These are phyloP conservation scores for Pezicula carpinea DNA, from an alignment of 2,329 filamentous ascomycete species.

Conservation along the genomic window DNA sequence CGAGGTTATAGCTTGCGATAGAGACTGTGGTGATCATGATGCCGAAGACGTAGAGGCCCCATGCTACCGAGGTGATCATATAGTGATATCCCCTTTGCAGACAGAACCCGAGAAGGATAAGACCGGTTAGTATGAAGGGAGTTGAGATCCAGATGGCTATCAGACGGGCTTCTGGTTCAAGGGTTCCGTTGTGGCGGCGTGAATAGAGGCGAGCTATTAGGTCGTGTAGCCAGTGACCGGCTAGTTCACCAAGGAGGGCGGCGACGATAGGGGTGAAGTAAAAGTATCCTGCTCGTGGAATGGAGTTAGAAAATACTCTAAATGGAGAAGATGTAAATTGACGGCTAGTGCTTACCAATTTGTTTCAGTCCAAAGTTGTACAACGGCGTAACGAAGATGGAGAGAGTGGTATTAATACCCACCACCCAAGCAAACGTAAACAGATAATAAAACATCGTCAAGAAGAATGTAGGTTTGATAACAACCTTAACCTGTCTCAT, in stretches of 20 bases:
- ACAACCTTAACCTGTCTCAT: conserved; percentile 35
- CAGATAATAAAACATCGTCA: conserved; percentile 33
- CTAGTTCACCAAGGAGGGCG: conserved; percentile 46
- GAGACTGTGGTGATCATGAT: conserved; percentile 51
- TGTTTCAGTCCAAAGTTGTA: conserved; percentile 46
- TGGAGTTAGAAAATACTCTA: background rate
- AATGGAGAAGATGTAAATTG: background rate
- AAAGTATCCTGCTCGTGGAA: conserved; percentile 40
- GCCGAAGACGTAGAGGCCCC: conserved; percentile 51
- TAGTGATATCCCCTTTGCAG: conserved; percentile 47
- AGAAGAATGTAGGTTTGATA: conserved; percentile 33
- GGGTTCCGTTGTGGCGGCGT: conserved; percentile 41
- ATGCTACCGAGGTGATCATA: conserved; percentile 43
- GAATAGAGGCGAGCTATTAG: conserved; percentile 40
- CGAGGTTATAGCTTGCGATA: conserved; percentile 47
- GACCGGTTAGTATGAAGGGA: conserved; percentile 43
- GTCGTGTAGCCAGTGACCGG: conserved; percentile 54
- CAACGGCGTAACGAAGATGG: conserved; percentile 45
- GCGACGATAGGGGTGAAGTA: conserved; percentile 55
- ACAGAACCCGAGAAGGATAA: conserved; percentile 48
- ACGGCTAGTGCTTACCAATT: conserved; percentile 36
- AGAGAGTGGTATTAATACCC: conserved; percentile 51
- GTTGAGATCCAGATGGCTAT: conserved; percentile 41
- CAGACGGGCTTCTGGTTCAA: conserved; percentile 53
- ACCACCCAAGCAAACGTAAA: conserved; percentile 45